Evolutionary conservation across 2,329 filamentous ascomycete species (phyloP).

Genomic region (Scedosporium minutisporum): DNA sequence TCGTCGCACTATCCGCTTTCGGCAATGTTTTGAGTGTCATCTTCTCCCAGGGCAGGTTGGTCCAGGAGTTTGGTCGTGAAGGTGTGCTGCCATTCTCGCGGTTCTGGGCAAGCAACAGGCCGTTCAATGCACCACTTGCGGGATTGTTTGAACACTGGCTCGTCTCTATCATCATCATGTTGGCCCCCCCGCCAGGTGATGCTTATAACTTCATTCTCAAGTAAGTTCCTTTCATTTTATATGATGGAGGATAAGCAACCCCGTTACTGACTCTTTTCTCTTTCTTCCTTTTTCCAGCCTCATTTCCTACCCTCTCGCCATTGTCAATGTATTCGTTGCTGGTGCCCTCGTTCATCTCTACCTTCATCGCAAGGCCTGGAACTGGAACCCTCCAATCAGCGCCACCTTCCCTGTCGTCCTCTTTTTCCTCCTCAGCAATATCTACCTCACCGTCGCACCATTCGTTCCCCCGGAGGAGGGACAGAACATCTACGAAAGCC

Average conservation of each 20-base stretch:
- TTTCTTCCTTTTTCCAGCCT: slow-evolving; percentile 31
- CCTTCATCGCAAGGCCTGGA: slow-evolving; percentile 32
- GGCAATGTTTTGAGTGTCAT: slow-evolving; percentile 60
- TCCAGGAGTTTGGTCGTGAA: slow-evolving; percentile 57
- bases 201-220: slow-evolving; percentile 56
- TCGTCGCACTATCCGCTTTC: slow-evolving; percentile 58
- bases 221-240: slow-evolving; percentile 21
- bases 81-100: slow-evolving; percentile 54
- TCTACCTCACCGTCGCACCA: slow-evolving; percentile 51
- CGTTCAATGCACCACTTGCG: slow-evolving; percentile 52
- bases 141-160: slow-evolving; percentile 56
- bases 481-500: slow-evolving; percentile 41
- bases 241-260: background rate
- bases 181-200: slow-evolving; percentile 57
- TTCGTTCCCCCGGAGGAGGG: slow-evolving; percentile 43
- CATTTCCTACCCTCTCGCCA: slow-evolving; percentile 54
- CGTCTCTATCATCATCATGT: slow-evolving; percentile 54
- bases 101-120: slow-evolving; percentile 54
- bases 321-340: slow-evolving; percentile 46
- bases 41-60: slow-evolving; percentile 57
- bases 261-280: slow-evolving; percentile 2
- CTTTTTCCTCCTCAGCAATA: slow-evolving; percentile 52
- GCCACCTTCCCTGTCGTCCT: slow-evolving; percentile 43
- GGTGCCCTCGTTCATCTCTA: slow-evolving; percentile 45
- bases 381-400: slow-evolving; percentile 45